Conservation (phyloP, 225 moss, liverwort and hornwort species). For the Neckera pumila region DNA sequence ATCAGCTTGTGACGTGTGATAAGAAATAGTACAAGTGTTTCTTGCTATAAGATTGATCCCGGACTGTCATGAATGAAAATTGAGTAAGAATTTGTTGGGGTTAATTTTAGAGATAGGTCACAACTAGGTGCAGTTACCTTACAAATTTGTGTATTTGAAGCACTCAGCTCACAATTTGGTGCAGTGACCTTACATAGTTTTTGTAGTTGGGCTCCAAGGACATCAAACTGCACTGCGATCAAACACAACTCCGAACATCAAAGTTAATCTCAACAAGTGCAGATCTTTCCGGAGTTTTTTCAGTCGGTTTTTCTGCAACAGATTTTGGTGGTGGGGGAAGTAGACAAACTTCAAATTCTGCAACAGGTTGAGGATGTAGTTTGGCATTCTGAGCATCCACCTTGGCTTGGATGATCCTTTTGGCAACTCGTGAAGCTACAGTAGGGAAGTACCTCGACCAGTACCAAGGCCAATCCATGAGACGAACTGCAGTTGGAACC, state of each 20-base stretch:
- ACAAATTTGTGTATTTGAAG: neutral
- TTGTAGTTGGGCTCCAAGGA: neutral
- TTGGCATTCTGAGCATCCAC: neutral
- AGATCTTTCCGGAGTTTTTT: neutral
- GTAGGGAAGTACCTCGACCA: neutral
- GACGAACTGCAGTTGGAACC: neutral
- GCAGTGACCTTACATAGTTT: neutral
- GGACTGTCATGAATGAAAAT: neutral
- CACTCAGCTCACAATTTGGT: neutral
- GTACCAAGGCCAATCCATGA: conserved; percentile 18
- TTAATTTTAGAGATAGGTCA: neutral
- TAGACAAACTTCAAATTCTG: neutral
- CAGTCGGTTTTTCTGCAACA: neutral
- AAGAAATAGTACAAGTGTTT: too few species aligned
- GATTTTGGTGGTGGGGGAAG: neutral
- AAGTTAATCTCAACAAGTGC: neutral
- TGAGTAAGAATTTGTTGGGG: neutral
- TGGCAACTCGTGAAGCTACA: neutral
- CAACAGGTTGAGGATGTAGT: neutral
- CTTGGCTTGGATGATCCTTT: neutral
- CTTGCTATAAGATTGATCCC: neutral
- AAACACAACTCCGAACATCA: neutral
- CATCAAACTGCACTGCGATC: neutral
- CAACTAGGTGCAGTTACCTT: neutral
- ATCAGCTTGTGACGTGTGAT: too few species aligned